Percentiles rank a stretch among this genome's conserved stretches.
These are phyloP conservation scores for Arthrocladium fulminans DNA, from an alignment of 2,329 filamentous ascomycete species.

Conservation along the genomic window DNA sequence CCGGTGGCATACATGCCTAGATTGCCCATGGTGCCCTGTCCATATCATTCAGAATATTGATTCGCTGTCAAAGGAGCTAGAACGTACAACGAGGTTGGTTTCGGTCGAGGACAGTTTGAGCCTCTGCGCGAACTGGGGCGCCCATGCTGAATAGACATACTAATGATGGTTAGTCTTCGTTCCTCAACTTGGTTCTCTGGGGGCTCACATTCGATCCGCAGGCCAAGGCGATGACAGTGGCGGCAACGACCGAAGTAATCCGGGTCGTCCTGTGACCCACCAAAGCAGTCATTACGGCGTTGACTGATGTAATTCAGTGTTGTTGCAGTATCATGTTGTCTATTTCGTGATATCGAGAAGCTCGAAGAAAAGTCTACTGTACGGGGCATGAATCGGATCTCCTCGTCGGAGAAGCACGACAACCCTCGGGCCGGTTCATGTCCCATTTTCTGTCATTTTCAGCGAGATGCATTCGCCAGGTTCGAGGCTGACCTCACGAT, in stretches of 20 bases:
- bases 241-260: conserved; percentile 73
- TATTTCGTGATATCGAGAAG: not conserved
- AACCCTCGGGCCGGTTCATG: too few relatives aligned
- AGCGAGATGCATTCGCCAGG: too few relatives aligned
- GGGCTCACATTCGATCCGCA: conserved; percentile 76
- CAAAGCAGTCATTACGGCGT: not conserved
- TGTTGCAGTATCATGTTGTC: not conserved
- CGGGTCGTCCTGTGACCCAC: conserved; percentile 44
- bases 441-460: too few relatives aligned
- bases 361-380: too few relatives aligned
- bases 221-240: conserved; percentile 73
- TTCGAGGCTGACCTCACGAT: too few relatives aligned
- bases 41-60: conserved; percentile 24
- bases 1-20: conserved; percentile 90
- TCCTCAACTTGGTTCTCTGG: not conserved
- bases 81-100: conserved; percentile 74
- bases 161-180: conserved; percentile 35
- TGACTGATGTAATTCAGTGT: not conserved
- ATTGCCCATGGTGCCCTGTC: conserved; percentile 45
- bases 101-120: conserved; percentile 84
- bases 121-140: conserved; percentile 82
- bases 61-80: conserved; percentile 4
- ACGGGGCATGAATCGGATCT: too few relatives aligned
- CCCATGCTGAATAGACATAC: conserved; percentile 99
- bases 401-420: too few relatives aligned